Base-by-base conservation (phyloP, 2,329 filamentous ascomycete species). In the Helotiales sp. region DNA sequence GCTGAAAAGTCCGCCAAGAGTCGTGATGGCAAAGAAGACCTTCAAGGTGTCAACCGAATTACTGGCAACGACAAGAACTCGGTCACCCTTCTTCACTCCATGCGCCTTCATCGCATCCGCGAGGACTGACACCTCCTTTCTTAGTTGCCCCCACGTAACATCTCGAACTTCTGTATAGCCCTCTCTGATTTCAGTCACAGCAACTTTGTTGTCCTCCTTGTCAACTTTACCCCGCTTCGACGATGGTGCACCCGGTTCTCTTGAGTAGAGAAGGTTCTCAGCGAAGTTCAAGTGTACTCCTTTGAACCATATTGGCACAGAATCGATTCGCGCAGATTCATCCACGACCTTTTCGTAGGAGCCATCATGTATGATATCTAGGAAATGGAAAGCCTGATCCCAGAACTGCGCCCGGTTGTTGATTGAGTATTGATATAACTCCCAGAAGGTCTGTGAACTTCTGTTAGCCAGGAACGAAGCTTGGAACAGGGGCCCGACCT, bases 201-300 rank as follows among this genome's bases (percentile, higher is more conserved):
- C 93, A 43, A 93, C 81, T 73, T 88, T 89, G 69, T 77, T 78
- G 70, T 95, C 91, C 71, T 92, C 91, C 77, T 96, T 96, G 68
- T 87, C 82, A 3, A 76, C 71, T 0, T 82, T 91, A 7, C 83
- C 82, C 4, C 82, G 81, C 26, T 82, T 75, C 2, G 80, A 83
- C 0, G 80, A 77, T 10, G 82, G 75, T n/a, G 79, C 76, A 0
- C 79, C 74, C 1, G 79, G 75, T 2, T 77, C 76, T 15, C 81
- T 80, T 1, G 85, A 85, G 80, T 87, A 94, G 28, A 97, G 86
- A 28, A 93, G 79, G 75, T 96, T 96, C 80, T 96, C 92, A 5
- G 92, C 90, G 76, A 89, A 95, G 75, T 93, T 96, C 72, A 96
- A 78, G 5, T 82, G 80, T 1, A 93, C 84, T 32, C 93, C 93